phyloP scores from a whole-genome alignment of 2,329 filamentous ascomycete genomes.

The Fusarium aywerte region DNA sequence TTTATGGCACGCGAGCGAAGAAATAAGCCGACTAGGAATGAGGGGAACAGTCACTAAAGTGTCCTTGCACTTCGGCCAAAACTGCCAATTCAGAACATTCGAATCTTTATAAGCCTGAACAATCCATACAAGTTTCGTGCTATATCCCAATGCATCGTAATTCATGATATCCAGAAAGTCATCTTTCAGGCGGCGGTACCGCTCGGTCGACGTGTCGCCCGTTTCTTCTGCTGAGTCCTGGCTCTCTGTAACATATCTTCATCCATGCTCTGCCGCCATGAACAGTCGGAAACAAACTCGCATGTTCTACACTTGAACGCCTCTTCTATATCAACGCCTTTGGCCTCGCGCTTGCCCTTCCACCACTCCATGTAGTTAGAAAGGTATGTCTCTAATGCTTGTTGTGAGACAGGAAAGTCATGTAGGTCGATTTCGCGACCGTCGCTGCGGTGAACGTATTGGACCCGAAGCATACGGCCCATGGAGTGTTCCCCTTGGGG shows the following conservation, averaged over 20 bases:
- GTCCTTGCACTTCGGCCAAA: background rate
- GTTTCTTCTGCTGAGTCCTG: slow-evolving; percentile 38
- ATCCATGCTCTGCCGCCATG: slow-evolving; percentile 79
- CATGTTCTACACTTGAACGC: slow-evolving; percentile 89
- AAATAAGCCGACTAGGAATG: no score
- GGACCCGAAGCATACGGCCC: slow-evolving; percentile 62
- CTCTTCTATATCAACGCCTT: slow-evolving; percentile 83
- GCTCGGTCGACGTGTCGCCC: slow-evolving; percentile 28
- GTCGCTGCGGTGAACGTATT: slow-evolving; percentile 64
- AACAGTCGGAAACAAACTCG: slow-evolving; percentile 82
- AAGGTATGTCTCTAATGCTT: slow-evolving; percentile 73
- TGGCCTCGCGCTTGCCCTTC: slow-evolving; percentile 77
- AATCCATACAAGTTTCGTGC: background rate
- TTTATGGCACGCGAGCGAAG: background rate
- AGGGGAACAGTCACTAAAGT: background rate
- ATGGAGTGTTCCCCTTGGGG: slow-evolving; percentile 60
- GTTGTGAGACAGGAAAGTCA: slow-evolving; percentile 74
- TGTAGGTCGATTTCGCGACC: slow-evolving; percentile 65
- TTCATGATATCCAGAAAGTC: slow-evolving; percentile 24
- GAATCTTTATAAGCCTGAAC: background rate
- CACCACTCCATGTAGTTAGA: slow-evolving; percentile 84
- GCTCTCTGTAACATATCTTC: slow-evolving; percentile 58
- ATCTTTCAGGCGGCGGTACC: slow-evolving; percentile 5
- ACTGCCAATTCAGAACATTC: background rate
- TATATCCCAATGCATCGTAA: slow-evolving; percentile 27